Percentiles rank a stretch among this genome's conserved stretches.
These are phyloP conservation scores for Ceratocystis eucalypticola DNA, from an alignment of 2,329 filamentous ascomycete species.

Conservation along the genomic window DNA sequence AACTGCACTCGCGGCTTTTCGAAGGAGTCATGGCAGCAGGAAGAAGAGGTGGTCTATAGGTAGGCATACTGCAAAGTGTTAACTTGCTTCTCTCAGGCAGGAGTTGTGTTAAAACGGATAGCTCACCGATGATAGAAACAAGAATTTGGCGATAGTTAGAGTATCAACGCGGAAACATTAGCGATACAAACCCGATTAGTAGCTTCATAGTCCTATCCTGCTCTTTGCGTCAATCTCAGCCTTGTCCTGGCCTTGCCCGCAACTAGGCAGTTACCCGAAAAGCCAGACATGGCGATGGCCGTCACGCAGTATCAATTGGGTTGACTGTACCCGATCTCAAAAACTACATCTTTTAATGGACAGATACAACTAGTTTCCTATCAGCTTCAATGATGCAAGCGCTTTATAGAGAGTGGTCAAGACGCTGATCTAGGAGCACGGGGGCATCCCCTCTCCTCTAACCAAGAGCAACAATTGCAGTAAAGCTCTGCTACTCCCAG, in stretches of 20 bases:
- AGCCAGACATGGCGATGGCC: not conserved
- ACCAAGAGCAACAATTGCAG: not conserved
- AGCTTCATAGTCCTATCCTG: not conserved
- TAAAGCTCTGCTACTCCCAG: not conserved
- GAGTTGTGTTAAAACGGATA: not conserved
- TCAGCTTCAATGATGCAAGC: not conserved
- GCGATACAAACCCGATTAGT: not conserved
- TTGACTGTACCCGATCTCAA: not conserved
- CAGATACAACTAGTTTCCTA: not conserved
- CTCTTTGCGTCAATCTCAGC: not conserved
- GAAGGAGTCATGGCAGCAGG: not conserved
- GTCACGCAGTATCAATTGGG: not conserved
- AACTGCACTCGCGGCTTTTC: not conserved
- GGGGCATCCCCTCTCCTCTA: too few relatives aligned
- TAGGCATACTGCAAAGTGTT: not conserved
- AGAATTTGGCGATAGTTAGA: not conserved
- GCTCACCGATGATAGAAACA: not conserved
- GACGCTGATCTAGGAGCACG: too few relatives aligned
- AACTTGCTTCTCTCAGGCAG: not conserved
- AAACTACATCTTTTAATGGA: not conserved
- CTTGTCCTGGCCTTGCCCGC: not conserved
- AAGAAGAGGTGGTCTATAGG: not conserved
- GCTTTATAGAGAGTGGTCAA: not conserved
- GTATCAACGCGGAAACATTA: not conserved
- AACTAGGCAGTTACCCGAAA: not conserved